Percentiles rank a stretch among this genome's conserved stretches.
Conservation (phyloP, 78 protist genomes). For the Dictyostelium purpureum region DNA sequence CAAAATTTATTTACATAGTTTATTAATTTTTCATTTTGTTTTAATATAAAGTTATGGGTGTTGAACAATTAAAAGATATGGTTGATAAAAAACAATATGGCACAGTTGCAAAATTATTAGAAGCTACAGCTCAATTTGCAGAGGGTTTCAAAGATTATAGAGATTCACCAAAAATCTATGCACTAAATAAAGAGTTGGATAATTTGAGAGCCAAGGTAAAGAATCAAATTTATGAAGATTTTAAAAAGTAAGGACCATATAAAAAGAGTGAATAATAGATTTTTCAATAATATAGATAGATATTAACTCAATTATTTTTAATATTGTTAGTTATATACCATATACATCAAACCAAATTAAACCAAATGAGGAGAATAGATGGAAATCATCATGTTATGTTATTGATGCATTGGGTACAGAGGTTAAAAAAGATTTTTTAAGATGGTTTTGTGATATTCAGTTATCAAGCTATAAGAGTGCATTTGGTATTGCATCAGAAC, state of each 20-base stretch:
- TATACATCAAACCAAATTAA: slow-evolving; percentile 23
- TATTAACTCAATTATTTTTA: neutral
- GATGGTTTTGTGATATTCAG: slow-evolving; percentile 74
- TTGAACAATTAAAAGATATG: slow-evolving; percentile 61
- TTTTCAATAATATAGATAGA: neutral
- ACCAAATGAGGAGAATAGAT: slow-evolving; percentile 67
- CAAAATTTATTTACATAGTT: neutral
- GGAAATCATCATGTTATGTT: slow-evolving; percentile 69
- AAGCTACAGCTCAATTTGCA: slow-evolving; percentile 65
- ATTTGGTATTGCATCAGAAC: slow-evolving; percentile 23
- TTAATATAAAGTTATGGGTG: slow-evolving; percentile 29
- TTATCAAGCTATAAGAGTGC: slow-evolving; percentile 38
- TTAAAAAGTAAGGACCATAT: neutral
- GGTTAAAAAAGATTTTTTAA: slow-evolving; percentile 41
- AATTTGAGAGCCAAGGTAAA: slow-evolving; percentile 56
- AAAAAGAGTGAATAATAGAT: too few species aligned
- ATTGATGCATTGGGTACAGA: slow-evolving; percentile 66
- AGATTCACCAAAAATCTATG: slow-evolving; percentile 65
- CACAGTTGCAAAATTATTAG: slow-evolving; percentile 48
- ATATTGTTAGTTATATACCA: slow-evolving; percentile 39
- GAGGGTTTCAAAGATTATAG: slow-evolving; percentile 66
- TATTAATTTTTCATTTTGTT: neutral
- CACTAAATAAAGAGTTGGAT: slow-evolving; percentile 54
- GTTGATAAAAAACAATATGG: slow-evolving; percentile 56
- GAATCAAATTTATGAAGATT: slow-evolving; percentile 63